These are phyloP conservation scores for Harringtonia aguacate DNA, from an alignment of 2,329 filamentous ascomycete genomes.

Conservation along the genomic window DNA sequence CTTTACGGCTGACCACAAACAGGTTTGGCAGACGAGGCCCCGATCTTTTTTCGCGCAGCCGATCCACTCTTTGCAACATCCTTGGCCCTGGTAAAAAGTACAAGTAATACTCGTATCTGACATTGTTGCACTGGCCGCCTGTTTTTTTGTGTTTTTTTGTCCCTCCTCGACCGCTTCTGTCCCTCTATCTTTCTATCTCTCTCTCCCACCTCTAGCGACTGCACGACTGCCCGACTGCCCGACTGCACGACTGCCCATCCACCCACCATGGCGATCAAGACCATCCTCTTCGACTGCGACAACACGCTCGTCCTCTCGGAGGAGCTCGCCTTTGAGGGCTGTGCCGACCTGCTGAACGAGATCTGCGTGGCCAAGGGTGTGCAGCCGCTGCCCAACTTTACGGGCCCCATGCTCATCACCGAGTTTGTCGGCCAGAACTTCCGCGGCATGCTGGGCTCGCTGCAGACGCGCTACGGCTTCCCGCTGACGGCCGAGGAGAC, in stretches of 20 bases:
- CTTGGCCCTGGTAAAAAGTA: no score
- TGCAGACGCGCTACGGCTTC: slow-evolving; percentile 69
- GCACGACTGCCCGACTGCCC: neutral
- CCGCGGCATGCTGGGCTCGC: slow-evolving; percentile 74
- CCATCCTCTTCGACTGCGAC: slow-evolving; percentile 69
- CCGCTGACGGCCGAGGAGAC: slow-evolving; percentile 56
- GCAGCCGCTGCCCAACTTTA: slow-evolving; percentile 49
- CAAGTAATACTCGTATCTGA: no score
- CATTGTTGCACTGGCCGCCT: no score
- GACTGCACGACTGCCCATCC: no score
- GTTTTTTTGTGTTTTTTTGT: no score
- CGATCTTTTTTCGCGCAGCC: no score
- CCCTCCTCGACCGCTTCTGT: no score
- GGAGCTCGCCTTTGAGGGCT: slow-evolving; percentile 83
- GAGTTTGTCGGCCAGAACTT: slow-evolving; percentile 95
- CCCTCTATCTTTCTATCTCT: neutral
- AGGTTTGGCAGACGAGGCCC: no score
- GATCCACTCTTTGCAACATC: no score
- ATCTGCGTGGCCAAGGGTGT: slow-evolving; percentile 59
- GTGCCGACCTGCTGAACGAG: slow-evolving; percentile 79
- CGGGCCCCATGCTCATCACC: slow-evolving; percentile 63
- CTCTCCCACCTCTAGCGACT: neutral
- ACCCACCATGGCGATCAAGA: slow-evolving; percentile 37
- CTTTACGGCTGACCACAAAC: no score
- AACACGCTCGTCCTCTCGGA: slow-evolving; percentile 93